Evolutionary conservation across 106 monocot genomes (phyloP).

Genomic region (Alisma plantagoaquatica): DNA sequence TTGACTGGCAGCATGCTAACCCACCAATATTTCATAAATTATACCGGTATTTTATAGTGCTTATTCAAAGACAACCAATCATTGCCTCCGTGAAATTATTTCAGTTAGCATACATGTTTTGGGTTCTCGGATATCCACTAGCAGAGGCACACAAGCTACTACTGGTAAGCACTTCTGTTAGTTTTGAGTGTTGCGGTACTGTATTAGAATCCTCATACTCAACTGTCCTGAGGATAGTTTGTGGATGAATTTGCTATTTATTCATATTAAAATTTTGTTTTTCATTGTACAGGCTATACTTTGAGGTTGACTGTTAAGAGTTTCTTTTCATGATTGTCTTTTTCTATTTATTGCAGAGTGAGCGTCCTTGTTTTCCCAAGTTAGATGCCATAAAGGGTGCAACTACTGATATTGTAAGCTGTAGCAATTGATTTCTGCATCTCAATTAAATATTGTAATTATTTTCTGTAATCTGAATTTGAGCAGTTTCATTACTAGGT

Average conservation of each 20-base stretch:
- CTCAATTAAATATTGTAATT: too few species aligned
- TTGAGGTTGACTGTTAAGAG: background rate
- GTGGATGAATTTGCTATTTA: background rate
- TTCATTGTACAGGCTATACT: background rate
- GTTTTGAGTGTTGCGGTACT: background rate
- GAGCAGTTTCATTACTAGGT: too few species aligned
- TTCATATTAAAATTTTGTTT: background rate
- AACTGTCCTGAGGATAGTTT: background rate
- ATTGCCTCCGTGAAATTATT: too few species aligned
- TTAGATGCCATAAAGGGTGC: conserved; percentile 88
- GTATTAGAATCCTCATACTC: background rate
- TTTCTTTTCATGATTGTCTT: background rate
- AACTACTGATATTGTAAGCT: conserved; percentile 86
- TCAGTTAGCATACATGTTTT: conserved; percentile 89
- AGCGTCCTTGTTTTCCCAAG: conserved; percentile 77
- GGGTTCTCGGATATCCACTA: conserved; percentile 70
- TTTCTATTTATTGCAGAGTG: conserved; percentile 35
- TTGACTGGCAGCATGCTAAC: too few species aligned
- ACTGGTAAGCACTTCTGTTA: conserved; percentile 30
- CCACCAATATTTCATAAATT: too few species aligned
- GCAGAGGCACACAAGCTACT: conserved; percentile 54
- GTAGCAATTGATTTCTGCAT: too few species aligned
- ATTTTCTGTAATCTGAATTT: too few species aligned
- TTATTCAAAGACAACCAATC: too few species aligned
- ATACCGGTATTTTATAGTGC: too few species aligned